Percentiles rank a stretch among this genome's conserved stretches.
These are phyloP conservation scores for Chalciporus sp. DNA, from an alignment of 1,284 basidiomycete species.

Conservation along the genomic window DNA sequence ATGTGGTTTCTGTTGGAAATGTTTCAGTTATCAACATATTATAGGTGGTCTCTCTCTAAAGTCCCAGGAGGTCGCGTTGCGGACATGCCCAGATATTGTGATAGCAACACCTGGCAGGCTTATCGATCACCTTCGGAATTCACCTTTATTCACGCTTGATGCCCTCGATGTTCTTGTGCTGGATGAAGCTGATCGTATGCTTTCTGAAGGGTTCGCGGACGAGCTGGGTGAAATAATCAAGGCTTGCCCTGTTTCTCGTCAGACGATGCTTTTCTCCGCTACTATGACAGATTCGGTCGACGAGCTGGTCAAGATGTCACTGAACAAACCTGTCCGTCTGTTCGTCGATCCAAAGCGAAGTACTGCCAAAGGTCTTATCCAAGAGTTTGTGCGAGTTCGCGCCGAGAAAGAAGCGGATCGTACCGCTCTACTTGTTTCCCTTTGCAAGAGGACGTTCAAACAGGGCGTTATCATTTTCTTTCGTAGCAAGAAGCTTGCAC, in stretches of 20 bases:
- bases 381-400: slow-evolving; percentile 93
- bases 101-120: slow-evolving; percentile 96
- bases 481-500: slow-evolving; percentile 94
- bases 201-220: slow-evolving; percentile 97
- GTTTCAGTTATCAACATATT: slow-evolving; percentile 12
- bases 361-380: slow-evolving; percentile 87
- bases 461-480: slow-evolving; percentile 90
- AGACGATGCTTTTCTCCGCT: slow-evolving; percentile 98
- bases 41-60: slow-evolving; percentile 90
- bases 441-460: slow-evolving; percentile 89
- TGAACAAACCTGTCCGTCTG: slow-evolving; percentile 89
- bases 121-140: slow-evolving; percentile 97
- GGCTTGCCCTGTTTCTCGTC: slow-evolving; percentile 84
- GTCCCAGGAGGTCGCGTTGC: slow-evolving; percentile 83
- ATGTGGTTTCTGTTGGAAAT: slow-evolving; percentile 1
- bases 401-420: slow-evolving; percentile 80
- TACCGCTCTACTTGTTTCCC: slow-evolving; percentile 78
- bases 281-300: slow-evolving; percentile 98
- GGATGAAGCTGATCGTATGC: slow-evolving; percentile 97
- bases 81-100: slow-evolving; percentile 87
- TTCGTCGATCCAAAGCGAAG: slow-evolving; percentile 94
- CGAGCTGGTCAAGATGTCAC: slow-evolving; percentile 87
- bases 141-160: slow-evolving; percentile 91
- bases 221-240: slow-evolving; percentile 94
- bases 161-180: slow-evolving; percentile 93